These are phyloP conservation scores for Ogataea trehaloabstinens DNA, from an alignment of 805 yeast genomes.

Conservation along the genomic window DNA sequence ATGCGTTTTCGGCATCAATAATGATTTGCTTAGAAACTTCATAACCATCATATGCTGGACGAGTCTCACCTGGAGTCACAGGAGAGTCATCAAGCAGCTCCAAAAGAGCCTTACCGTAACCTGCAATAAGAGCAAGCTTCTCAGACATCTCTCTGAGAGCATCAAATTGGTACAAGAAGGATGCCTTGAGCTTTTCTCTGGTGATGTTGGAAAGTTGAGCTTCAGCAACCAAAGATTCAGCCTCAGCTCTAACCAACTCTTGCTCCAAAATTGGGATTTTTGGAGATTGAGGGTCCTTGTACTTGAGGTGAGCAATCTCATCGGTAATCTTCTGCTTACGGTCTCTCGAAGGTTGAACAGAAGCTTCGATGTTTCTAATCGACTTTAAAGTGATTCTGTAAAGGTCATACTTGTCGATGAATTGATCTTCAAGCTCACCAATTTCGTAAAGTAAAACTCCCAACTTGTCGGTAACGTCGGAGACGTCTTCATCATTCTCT, in stretches of 20 bases:
- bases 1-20: constrained; percentile 92
- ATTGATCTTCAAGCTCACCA: constrained; percentile 97
- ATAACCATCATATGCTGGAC: constrained; percentile 97
- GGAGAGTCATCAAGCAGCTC: constrained; percentile 96
- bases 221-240: constrained; percentile 98
- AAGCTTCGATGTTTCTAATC: constrained; percentile 93
- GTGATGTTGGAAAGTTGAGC: constrained; percentile 98
- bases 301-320: constrained; percentile 95
- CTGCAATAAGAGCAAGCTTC: constrained; percentile 95
- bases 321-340: constrained; percentile 97
- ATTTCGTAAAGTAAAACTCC: constrained; percentile 94
- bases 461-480: constrained; percentile 94
- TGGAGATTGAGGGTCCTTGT: constrained; percentile 97
- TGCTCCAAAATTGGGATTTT: constrained; percentile 94
- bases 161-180: constrained; percentile 95
- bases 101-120: constrained; percentile 95
- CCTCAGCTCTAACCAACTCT: constrained; percentile 98
- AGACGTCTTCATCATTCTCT: constrained; percentile 94
- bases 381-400: constrained; percentile 94
- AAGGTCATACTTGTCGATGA: constrained; percentile 97
- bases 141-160: constrained; percentile 93
- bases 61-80: constrained; percentile 98
- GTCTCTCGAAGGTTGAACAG: constrained; percentile 98
- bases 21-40: constrained; percentile 98
- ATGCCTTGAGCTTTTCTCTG: constrained; percentile 96